Evolutionary conservation across 2,329 filamentous ascomycete genomes (phyloP).

Genomic region (Furcasterigmium furcatum): DNA sequence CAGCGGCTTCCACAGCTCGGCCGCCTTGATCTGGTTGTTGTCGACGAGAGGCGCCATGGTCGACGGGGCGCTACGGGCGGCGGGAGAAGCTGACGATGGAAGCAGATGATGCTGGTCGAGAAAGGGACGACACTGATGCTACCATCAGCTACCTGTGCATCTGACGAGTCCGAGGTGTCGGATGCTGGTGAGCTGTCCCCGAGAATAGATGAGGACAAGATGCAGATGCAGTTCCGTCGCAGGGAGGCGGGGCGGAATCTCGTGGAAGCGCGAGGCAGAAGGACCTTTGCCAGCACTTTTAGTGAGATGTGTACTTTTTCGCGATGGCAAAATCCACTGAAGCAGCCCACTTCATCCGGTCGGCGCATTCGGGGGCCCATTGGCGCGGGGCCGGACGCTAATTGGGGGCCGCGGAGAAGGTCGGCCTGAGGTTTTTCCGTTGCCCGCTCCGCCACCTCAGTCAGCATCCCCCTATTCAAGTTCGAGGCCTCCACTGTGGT

Average conservation of each 20-base stretch:
- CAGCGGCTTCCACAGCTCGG: constrained; percentile 84
- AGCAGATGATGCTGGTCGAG: neutral
- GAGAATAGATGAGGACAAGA: neutral
- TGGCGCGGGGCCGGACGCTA: too few relatives aligned
- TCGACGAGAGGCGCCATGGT: constrained; percentile 81
- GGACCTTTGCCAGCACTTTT: neutral
- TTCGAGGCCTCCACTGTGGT: too few relatives aligned
- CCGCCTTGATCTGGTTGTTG: constrained; percentile 82
- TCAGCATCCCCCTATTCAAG: too few relatives aligned
- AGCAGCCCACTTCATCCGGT: too few relatives aligned
- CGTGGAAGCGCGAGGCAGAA: neutral
- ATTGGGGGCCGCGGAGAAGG: too few relatives aligned
- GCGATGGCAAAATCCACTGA: neutral
- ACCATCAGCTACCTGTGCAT: neutral
- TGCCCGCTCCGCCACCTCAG: too few relatives aligned
- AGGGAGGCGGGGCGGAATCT: neutral
- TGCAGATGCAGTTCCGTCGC: neutral
- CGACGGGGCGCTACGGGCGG: neutral
- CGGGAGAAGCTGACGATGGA: neutral
- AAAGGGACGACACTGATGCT: neutral
- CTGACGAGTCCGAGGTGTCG: neutral
- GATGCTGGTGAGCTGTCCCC: neutral
- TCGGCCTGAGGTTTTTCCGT: too few relatives aligned
- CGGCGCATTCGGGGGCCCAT: too few relatives aligned
- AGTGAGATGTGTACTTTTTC: constrained; percentile 1